Base-by-base conservation (phyloP, 108 stramenopile species). In the Fistulifera solaris region DNA sequence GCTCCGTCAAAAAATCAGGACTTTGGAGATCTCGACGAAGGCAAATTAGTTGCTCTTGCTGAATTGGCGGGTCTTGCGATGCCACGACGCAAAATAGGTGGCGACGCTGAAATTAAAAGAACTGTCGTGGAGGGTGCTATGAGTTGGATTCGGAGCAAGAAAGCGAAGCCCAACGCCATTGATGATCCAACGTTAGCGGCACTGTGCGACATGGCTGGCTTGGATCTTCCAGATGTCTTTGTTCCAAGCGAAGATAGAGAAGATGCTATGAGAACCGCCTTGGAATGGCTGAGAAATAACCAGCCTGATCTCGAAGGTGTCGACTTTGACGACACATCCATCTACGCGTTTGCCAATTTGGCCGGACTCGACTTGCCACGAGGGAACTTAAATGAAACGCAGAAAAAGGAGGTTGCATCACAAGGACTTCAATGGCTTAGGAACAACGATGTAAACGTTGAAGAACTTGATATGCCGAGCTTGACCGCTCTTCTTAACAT, bases 61-160 rank as follows among this genome's bases (percentile, higher is more conserved):
- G 22, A 51, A 23, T 1, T 51, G 22, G 22, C 50, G 22, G 50
- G 50, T n/a, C 3, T 51, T 22, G 50, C 50, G 5, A 27, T 51
- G 22, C 50, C 50, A 22, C n/a, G 50, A 23, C 2, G 22, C 22
- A 16, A 26, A 5, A 7, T 7, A 23, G 5, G 19, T 22, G 5
- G 5, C 22, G 47, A 48, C 14, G 6, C 13, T 38, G 1, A 17
- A 27, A 10, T 31, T 2, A 44, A 28, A 12, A 12, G 18, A 31
- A 13, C 54, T 2, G 63, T 64, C 35, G 48, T 68, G 15, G 67
- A 64, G 11, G 44, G 38, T 40, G 52, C 55, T 35, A 48, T 73
- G 38, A 49, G 62, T 48, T 73, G 66, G 67, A 43, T 68, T 19
- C 39, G 73, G 10, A 27, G 49, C 41, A 60, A 61, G 28, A 52